Evolutionary conservation across 2,329 filamentous ascomycete genomes (phyloP).

Genomic region (Colletotrichum scovillei): DNA sequence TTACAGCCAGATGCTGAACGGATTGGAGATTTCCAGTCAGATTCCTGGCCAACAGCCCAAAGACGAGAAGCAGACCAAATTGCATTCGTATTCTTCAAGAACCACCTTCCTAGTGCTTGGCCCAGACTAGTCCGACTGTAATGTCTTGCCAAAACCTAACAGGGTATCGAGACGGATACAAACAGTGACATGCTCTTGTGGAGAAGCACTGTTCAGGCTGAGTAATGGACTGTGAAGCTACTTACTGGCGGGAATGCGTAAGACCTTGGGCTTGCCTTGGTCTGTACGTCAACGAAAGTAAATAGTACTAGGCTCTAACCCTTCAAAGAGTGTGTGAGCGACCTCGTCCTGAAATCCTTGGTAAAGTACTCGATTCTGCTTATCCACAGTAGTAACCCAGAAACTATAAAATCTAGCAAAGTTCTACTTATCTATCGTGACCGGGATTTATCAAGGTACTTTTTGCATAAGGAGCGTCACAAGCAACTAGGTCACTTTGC

Average conservation of each 20-base stretch:
- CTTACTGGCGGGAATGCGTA: background rate
- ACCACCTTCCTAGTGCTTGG: background rate
- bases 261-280: too few species aligned
- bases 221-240: background rate
- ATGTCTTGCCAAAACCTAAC: too few species aligned
- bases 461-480: background rate
- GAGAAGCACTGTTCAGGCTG: background rate
- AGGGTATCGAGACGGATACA: too few species aligned
- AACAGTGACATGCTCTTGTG: background rate
- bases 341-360: too few species aligned
- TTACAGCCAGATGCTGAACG: background rate
- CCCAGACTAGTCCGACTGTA: background rate
- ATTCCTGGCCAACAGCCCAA: background rate
- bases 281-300: too few species aligned
- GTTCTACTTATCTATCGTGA: too few species aligned
- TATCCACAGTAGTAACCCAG: too few species aligned
- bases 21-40: background rate
- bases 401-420: too few species aligned
- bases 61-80: background rate
- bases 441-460: too few species aligned
- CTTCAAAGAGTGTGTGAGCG: too few species aligned
- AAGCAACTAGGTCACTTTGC: background rate
- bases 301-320: too few species aligned
- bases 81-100: background rate
- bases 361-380: too few species aligned